phyloP scores from a whole-genome alignment of 345 rosid species.

The Arabidopsis thaliana region TAIR10.1 NC_003071.7:799501-800000 shows the following conservation, averaged over 20 bases:
- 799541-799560: slow-evolving; percentile 13
- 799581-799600: not conserved
- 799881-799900: slow-evolving; percentile 4
- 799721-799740: not conserved
- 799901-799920: slow-evolving; percentile 6
- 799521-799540: slow-evolving; percentile 7
- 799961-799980: not conserved
- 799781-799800: slow-evolving; percentile 14
- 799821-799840: not conserved
- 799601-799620: not conserved
- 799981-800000: slow-evolving; percentile 40
- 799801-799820: slow-evolving; percentile 24
- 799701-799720: slow-evolving; percentile 35
- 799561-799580: slow-evolving; percentile 11
- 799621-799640: slow-evolving; percentile 11
- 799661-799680: slow-evolving; percentile 10
- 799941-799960: slow-evolving; percentile 34
- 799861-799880: not conserved
- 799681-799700: slow-evolving; percentile 42
- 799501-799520: slow-evolving; percentile 13
- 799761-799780: slow-evolving; percentile 17
- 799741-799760: slow-evolving; percentile 40
- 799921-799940: slow-evolving; percentile 31
- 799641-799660: slow-evolving; percentile 4
- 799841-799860: slow-evolving; percentile 7